Conservation (phyloP, 2,329 filamentous ascomycete genomes). For the Alternaria sp. region DNA sequence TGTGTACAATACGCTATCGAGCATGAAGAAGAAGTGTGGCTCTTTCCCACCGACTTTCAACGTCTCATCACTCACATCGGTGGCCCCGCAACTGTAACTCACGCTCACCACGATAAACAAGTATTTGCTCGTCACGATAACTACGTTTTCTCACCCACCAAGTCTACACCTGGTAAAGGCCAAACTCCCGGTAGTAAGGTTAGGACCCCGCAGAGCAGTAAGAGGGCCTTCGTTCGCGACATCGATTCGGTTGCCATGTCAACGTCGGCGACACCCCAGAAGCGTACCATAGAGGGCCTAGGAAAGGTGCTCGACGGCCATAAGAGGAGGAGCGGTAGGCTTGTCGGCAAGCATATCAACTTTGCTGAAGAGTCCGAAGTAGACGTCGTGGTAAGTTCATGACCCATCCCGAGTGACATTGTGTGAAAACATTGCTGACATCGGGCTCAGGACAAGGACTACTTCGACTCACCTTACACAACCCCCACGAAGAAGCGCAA, state of each 20-base stretch:
- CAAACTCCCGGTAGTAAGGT: background rate
- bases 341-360: slow-evolving; percentile 19
- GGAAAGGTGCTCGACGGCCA: slow-evolving; percentile 4
- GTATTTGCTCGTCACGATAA: slow-evolving; percentile 28
- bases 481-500: slow-evolving; percentile 27
- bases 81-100: slow-evolving; percentile 22
- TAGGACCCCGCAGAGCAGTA: background rate
- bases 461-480: slow-evolving; percentile 8
- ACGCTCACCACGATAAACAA: slow-evolving; percentile 30
- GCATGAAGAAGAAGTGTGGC: slow-evolving; percentile 35
- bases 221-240: background rate
- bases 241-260: background rate
- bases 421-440: background rate
- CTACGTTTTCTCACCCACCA: slow-evolving; percentile 3
- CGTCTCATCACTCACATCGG: slow-evolving; percentile 32
- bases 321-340: slow-evolving; percentile 21
- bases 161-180: slow-evolving; percentile 1
- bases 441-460: slow-evolving; percentile 18
- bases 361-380: slow-evolving; percentile 14
- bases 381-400: slow-evolving; percentile 17
- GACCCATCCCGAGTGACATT: background rate
- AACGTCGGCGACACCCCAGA: background rate
- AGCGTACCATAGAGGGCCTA: slow-evolving; percentile 10
- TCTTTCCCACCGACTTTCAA: slow-evolving; percentile 36
- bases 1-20: slow-evolving; percentile 35